Conservation (phyloP, 192 early-diverging fungal species). For the Coemansia sp. region DNA sequence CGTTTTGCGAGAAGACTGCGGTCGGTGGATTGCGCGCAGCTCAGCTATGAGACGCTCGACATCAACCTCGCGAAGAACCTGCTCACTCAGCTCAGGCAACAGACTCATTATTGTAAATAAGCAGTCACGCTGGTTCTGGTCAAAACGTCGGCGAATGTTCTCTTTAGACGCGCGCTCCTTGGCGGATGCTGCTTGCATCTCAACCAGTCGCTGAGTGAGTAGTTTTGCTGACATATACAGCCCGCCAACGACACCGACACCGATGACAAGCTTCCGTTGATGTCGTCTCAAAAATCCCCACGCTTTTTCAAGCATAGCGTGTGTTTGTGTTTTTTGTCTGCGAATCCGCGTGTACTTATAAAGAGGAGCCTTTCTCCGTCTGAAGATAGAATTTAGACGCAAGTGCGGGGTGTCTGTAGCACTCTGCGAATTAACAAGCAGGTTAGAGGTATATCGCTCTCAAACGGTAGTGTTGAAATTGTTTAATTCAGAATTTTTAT, state of each 20-base stretch:
- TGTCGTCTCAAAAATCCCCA: conserved; percentile 68
- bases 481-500: too few species aligned
- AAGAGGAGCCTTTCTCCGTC: background rate
- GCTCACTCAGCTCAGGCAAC: conserved; percentile 76
- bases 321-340: background rate
- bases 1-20: background rate
- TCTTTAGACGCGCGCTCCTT: conserved; percentile 60
- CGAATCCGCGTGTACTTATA: background rate
- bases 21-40: conserved; percentile 46
- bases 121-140: conserved; percentile 94
- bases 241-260: conserved; percentile 68
- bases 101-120: conserved; percentile 80
- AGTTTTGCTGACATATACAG: conserved; percentile 73
- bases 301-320: conserved; percentile 51
- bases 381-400: background rate
- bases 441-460: too few species aligned
- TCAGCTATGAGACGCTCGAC: conserved; percentile 67
- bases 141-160: conserved; percentile 85
- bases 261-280: conserved; percentile 63
- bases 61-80: conserved; percentile 73
- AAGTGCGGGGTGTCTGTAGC: too few species aligned
- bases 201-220: conserved; percentile 67
- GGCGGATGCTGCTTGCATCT: conserved; percentile 67
- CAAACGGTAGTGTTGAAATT: background rate
- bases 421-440: too few species aligned